Conservation (phyloP, 352 stramenopile genomes). For the Phytophthora ohioensis region DNA sequence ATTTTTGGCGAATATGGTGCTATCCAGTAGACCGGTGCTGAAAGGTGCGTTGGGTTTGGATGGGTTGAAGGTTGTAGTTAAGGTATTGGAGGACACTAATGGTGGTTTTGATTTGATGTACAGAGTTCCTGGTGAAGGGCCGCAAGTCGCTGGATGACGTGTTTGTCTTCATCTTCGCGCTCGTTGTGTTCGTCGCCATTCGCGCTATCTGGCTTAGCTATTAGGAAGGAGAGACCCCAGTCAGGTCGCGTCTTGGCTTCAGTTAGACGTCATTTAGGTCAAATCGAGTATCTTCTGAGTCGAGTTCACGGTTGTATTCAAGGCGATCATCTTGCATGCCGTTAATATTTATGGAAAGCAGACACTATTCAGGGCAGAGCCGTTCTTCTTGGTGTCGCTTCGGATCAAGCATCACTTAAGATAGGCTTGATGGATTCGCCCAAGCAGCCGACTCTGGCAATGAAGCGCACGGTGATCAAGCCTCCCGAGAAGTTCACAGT, state of each 20-base stretch:
- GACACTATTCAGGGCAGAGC: background rate
- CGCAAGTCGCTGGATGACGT: constrained; percentile 80
- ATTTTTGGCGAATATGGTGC: constrained; percentile 66
- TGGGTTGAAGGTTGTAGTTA: background rate
- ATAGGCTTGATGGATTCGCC: background rate
- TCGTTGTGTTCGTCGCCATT: constrained; percentile 58
- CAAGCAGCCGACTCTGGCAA: background rate
- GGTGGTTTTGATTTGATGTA: constrained; percentile 10
- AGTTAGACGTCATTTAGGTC: constrained; percentile 19
- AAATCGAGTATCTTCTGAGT: constrained; percentile 11
- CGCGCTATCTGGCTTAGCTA: constrained; percentile 56
- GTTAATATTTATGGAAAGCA: background rate
- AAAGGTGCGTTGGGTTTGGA: constrained; percentile 52
- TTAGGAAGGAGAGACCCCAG: background rate
- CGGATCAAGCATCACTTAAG: constrained; percentile 2
- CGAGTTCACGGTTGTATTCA: background rate
- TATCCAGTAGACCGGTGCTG: constrained; percentile 65
- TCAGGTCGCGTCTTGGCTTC: constrained; percentile 1
- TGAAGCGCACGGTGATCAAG: constrained; percentile 7
- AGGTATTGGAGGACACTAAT: constrained; percentile 5
- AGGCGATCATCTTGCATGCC: too few relatives aligned
- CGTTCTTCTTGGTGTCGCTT: constrained; percentile 14
- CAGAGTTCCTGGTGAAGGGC: constrained; percentile 70
- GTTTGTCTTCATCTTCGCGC: constrained; percentile 77
- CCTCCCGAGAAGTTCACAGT: constrained; percentile 49